Conservation (phyloP, 352 stramenopile species). For the Phytopythium helicoides region DNA sequence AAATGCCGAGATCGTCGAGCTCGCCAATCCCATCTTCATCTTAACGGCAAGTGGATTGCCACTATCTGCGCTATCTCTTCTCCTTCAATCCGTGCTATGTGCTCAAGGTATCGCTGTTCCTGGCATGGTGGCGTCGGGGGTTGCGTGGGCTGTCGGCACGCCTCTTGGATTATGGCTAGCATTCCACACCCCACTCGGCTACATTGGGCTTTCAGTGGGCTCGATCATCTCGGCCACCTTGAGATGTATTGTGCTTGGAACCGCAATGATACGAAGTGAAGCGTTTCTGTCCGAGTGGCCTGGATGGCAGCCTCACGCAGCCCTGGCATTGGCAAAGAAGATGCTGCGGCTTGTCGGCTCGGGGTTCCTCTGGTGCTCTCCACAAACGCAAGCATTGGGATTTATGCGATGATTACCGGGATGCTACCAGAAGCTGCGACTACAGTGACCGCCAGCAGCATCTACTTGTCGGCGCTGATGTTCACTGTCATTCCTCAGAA, state of each 20-base stretch:
- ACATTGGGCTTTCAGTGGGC: constrained; percentile 22
- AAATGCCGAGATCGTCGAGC: constrained; percentile 2
- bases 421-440: constrained; percentile 18
- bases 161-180: constrained; percentile 24
- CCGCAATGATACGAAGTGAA: constrained; percentile 12
- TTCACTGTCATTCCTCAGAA: neutral
- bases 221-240: constrained; percentile 12
- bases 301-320: constrained; percentile 20
- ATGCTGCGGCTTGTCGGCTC: constrained; percentile 7
- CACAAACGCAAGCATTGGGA: neutral
- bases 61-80: neutral
- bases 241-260: constrained; percentile 11
- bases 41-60: neutral
- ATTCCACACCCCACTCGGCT: constrained; percentile 26
- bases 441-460: constrained; percentile 15
- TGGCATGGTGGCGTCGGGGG: constrained; percentile 12
- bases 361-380: constrained; percentile 6
- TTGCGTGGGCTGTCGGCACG: constrained; percentile 15
- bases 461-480: constrained; percentile 10
- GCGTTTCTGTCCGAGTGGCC: constrained; percentile 28
- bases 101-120: constrained; percentile 29
- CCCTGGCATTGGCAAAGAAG: constrained; percentile 3
- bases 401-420: constrained; percentile 14
- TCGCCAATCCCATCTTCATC: neutral
- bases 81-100: constrained; percentile 13